Evolutionary conservation across 495 filamentous ascomycete genomes (phyloP).

Genomic region (Penicillium macrosclerotiorum): DNA sequence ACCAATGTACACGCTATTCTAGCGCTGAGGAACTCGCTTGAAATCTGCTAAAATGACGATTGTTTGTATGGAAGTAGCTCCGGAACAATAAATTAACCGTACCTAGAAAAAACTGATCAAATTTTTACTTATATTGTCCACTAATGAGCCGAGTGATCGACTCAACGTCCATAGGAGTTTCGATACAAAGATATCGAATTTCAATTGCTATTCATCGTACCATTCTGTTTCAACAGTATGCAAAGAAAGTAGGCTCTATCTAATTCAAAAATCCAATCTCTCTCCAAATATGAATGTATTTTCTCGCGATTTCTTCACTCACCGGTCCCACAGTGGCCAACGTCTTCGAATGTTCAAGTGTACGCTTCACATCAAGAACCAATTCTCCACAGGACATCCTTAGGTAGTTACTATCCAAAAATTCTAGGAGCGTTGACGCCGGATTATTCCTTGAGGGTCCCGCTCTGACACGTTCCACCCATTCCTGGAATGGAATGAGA

Average conservation of each 20-base stretch:
- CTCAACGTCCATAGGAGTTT: too few species aligned
- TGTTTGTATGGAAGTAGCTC: too few species aligned
- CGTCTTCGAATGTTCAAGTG: constrained; percentile 43
- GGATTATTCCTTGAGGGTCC: constrained; percentile 45
- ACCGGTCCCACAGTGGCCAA: constrained; percentile 34
- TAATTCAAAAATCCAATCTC: constrained; percentile 26
- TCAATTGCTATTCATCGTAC: neutral
- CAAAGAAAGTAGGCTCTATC: too few species aligned
- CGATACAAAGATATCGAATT: too few species aligned
- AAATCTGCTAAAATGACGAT: too few species aligned
- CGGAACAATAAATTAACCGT: too few species aligned
- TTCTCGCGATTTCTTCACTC: constrained; percentile 32
- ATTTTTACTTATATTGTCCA: too few species aligned
- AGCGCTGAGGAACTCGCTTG: too few species aligned
- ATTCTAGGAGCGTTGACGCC: constrained; percentile 42
- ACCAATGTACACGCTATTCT: too few species aligned
- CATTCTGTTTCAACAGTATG: too few species aligned
- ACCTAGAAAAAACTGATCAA: too few species aligned
- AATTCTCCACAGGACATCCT: constrained; percentile 55
- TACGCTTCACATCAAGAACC: constrained; percentile 39
- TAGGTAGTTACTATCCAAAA: constrained; percentile 49
- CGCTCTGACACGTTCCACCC: constrained; percentile 42
- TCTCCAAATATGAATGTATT: constrained; percentile 44
- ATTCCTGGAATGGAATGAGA: constrained; percentile 45
- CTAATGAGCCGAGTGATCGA: too few species aligned